phyloP scores from a whole-genome alignment of 208 protist genomes.

The Acanthamoeba royreba region DNA sequence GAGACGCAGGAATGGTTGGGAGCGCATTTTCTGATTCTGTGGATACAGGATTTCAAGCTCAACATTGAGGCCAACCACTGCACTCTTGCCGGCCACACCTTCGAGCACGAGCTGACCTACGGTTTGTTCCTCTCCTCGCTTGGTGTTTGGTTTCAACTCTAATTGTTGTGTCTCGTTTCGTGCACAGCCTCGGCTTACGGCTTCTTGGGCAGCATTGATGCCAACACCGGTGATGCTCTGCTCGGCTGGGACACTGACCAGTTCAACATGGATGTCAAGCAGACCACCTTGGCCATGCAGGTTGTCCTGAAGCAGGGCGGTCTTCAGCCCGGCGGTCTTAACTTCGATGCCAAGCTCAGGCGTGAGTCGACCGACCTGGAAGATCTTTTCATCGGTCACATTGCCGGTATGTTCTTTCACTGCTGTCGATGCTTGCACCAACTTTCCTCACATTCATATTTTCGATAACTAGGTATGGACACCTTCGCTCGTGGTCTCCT shows the following conservation, averaged over 20 bases:
- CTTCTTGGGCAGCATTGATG: constrained; percentile 43
- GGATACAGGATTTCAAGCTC: constrained; percentile 30
- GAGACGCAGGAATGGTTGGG: neutral
- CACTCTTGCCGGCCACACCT: constrained; percentile 53
- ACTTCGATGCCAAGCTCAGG: constrained; percentile 52
- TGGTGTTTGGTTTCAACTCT: neutral
- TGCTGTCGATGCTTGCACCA: neutral
- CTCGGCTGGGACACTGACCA: constrained; percentile 24
- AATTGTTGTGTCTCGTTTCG: neutral
- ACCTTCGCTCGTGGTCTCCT: constrained; percentile 39
- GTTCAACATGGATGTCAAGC: constrained; percentile 51
- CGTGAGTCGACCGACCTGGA: constrained; percentile 51
- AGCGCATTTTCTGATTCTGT: neutral
- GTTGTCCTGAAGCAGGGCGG: constrained; percentile 40
- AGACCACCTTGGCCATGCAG: constrained; percentile 46
- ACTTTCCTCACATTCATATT: neutral
- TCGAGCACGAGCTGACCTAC: constrained; percentile 52
- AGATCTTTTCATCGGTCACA: constrained; percentile 52
- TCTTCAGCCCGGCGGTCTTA: constrained; percentile 47
- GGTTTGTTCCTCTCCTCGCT: neutral
- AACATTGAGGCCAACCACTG: constrained; percentile 61
- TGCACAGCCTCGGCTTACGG: neutral
- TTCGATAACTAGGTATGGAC: constrained; percentile 14
- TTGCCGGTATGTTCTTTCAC: neutral
- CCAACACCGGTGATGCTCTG: constrained; percentile 50